Conservation (phyloP, 139 green algal species). For the Picochlorum sp. region DNA sequence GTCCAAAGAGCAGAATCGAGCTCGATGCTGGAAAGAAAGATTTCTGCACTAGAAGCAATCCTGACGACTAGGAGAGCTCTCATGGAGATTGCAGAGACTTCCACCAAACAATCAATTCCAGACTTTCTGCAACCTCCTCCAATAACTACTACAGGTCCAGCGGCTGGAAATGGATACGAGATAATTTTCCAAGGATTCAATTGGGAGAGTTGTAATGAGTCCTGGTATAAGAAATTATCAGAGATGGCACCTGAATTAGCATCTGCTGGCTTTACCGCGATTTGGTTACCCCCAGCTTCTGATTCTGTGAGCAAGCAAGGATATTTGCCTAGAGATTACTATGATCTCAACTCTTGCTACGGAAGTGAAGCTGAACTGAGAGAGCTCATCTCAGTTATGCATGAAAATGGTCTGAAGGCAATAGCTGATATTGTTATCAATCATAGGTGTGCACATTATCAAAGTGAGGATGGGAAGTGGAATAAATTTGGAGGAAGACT, state of each 20-base stretch:
- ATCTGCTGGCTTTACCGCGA: conserved; percentile 70
- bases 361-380: conserved; percentile 62
- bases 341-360: conserved; percentile 66
- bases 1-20: conserved; percentile 53
- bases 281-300: conserved; percentile 91
- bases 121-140: conserved; percentile 18
- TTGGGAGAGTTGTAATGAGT: conserved; percentile 77
- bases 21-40: conserved; percentile 72
- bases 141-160: conserved; percentile 18
- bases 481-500: conserved; percentile 86
- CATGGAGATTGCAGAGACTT: conserved; percentile 24
- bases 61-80: conserved; percentile 56
- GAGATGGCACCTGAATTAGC: conserved; percentile 43
- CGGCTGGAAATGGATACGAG: conserved; percentile 73
- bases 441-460: conserved; percentile 68
- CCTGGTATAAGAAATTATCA: conserved; percentile 42
- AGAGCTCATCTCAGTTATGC: conserved; percentile 48
- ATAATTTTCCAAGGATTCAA: conserved; percentile 95
- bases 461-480: conserved; percentile 66
- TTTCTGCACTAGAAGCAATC: conserved; percentile 81
- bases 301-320: conserved; percentile 79
- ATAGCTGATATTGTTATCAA: conserved; percentile 96
- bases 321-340: conserved; percentile 79
- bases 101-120: neutral
- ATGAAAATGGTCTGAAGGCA: conserved; percentile 63